A percentile compares a stretch with the other conserved stretches of the same genome.
These are phyloP conservation scores for Vachellia collinsii DNA, from an alignment of 306 rosid genomes.

Conservation along the genomic window DNA sequence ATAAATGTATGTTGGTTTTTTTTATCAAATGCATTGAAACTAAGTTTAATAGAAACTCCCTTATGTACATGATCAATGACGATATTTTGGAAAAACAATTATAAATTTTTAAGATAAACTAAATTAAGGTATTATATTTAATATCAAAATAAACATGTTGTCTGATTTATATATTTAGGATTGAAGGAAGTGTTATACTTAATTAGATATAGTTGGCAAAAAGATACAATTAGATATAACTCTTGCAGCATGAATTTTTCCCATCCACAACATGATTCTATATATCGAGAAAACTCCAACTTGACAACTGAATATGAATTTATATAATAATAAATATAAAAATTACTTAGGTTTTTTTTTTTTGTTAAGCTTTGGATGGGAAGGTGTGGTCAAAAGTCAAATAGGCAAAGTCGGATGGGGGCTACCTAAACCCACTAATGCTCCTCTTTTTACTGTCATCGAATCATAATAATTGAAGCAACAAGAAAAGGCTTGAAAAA, in stretches of 20 bases:
- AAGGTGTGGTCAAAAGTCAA: conserved; percentile 44
- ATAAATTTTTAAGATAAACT: no score
- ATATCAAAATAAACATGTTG: no score
- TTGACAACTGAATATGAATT: background rate
- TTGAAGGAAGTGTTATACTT: no score
- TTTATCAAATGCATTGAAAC: no score
- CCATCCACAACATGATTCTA: background rate
- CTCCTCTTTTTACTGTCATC: conserved; percentile 39
- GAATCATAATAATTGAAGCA: conserved; percentile 23
- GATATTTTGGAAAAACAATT: no score
- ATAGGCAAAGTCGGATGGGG: conserved; percentile 38
- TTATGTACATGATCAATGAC: no score
- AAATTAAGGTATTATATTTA: no score
- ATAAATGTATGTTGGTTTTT: no score
- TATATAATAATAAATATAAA: background rate
- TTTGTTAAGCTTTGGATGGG: background rate
- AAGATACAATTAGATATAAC: background rate
- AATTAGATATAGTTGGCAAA: no score
- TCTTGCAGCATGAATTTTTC: background rate
- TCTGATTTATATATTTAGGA: no score
- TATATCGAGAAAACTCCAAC: background rate
- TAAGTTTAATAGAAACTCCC: no score
- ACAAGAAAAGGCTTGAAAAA: background rate
- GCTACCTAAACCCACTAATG: conserved; percentile 51
- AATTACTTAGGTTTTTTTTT: background rate